Percentiles rank a stretch among this genome's conserved stretches.
Evolutionary conservation across 441 rosid species (phyloP).

Genomic region (Metrosideros polymorpha): DNA sequence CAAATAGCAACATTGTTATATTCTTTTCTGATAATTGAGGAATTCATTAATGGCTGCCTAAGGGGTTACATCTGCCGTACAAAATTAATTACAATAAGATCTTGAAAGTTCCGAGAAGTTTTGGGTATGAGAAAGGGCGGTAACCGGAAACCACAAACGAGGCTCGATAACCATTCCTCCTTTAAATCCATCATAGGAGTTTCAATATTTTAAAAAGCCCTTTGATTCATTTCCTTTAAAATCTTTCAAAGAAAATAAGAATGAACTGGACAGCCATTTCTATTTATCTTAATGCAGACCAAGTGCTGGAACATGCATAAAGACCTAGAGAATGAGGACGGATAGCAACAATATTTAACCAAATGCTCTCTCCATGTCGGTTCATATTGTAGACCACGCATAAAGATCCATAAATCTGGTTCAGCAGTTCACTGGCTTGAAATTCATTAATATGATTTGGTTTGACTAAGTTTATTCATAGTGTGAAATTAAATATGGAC

Average conservation of each 20-base stretch:
- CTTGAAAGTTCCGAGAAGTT: not conserved
- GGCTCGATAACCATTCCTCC: not conserved
- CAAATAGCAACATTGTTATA: not conserved
- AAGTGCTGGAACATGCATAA: not conserved
- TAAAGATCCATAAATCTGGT: not conserved
- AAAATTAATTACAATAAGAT: not conserved
- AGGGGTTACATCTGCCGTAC: not conserved
- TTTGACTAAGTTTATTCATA: slow-evolving; percentile 9
- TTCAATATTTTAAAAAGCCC: not conserved
- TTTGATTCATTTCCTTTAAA: not conserved
- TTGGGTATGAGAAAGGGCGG: not conserved
- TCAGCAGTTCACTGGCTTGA: not conserved
- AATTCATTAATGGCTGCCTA: not conserved
- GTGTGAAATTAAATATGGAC: slow-evolving; percentile 51
- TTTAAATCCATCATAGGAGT: not conserved
- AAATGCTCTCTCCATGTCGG: not conserved
- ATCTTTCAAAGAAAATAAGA: not conserved
- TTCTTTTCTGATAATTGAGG: not conserved
- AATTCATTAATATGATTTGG: not conserved
- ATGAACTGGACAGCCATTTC: not conserved
- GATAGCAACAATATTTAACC: not conserved
- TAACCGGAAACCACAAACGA: not conserved
- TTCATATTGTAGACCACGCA: not conserved
- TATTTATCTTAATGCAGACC: not conserved
- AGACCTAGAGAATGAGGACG: not conserved